Conservation (phyloP, 2,329 filamentous ascomycete genomes). For the Microcyclospora pomicola region DNA sequence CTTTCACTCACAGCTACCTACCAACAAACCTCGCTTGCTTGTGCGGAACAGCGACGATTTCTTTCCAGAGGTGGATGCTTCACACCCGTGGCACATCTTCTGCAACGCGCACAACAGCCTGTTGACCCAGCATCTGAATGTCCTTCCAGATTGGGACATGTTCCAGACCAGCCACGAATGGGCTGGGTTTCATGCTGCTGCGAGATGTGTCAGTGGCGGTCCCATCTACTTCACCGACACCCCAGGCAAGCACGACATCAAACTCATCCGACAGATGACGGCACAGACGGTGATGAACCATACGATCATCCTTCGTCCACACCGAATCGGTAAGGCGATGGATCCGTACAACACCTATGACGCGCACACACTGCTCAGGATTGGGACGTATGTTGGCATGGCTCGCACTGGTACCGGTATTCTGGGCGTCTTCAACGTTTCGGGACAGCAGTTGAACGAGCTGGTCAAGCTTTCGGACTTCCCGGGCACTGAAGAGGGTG, state of each 20-base stretch:
- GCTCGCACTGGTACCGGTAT: constrained; percentile 59
- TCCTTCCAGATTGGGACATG: constrained; percentile 75
- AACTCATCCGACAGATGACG: constrained; percentile 68
- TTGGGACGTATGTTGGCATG: constrained; percentile 63
- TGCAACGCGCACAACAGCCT: constrained; percentile 82
- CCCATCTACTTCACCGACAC: constrained; percentile 90
- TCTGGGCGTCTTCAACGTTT: constrained; percentile 74
- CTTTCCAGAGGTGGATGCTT: constrained; percentile 67
- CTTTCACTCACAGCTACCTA: constrained; percentile 69
- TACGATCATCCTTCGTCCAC: constrained; percentile 71
- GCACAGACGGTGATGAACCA: constrained; percentile 56
- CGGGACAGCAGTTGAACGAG: constrained; percentile 47
- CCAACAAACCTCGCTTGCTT: constrained; percentile 57
- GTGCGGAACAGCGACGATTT: constrained; percentile 85
- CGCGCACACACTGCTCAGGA: constrained; percentile 58
- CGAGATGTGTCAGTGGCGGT: constrained; percentile 76
- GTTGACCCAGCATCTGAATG: constrained; percentile 70
- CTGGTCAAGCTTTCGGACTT: constrained; percentile 59
- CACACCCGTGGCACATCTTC: constrained; percentile 92
- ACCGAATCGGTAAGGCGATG: constrained; percentile 56
- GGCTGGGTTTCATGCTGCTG: constrained; percentile 76
- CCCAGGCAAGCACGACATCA: constrained; percentile 65
- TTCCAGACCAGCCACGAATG: constrained; percentile 57
- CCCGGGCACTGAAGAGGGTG: constrained; percentile 48
- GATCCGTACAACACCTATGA: constrained; percentile 64